Evolutionary conservation across 805 yeast species (phyloP).

Genomic region (Nakazawaea ambrosiae): DNA sequence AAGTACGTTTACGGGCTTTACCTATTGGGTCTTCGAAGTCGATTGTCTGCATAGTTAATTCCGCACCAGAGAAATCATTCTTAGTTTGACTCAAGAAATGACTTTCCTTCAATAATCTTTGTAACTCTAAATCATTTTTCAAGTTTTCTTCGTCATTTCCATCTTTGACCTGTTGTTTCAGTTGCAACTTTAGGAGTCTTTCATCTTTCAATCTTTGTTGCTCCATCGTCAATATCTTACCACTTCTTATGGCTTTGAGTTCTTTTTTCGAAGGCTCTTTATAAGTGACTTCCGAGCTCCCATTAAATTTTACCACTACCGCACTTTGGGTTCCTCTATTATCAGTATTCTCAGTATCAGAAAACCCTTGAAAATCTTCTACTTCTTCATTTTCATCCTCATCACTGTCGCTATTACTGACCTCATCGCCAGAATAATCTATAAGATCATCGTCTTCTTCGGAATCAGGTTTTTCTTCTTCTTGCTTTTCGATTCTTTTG

Average conservation of each 20-base stretch:
- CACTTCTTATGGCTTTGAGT: slow-evolving; percentile 46
- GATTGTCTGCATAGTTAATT: slow-evolving; percentile 53
- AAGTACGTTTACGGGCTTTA: slow-evolving; percentile 57
- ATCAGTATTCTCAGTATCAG: slow-evolving; percentile 19
- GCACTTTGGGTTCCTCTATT: slow-evolving; percentile 26
- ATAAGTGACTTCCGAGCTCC: slow-evolving; percentile 18
- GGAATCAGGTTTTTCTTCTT: slow-evolving; percentile 12
- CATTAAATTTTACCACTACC: slow-evolving; percentile 40
- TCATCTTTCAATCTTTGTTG: slow-evolving; percentile 19
- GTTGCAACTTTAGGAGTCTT: slow-evolving; percentile 18
- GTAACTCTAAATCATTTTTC: slow-evolving; percentile 66
- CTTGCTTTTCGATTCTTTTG: slow-evolving; percentile 5
- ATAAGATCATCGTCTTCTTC: slow-evolving; percentile 21
- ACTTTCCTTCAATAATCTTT: slow-evolving; percentile 63
- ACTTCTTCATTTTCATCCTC: slow-evolving; percentile 14
- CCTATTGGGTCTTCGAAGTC: slow-evolving; percentile 62
- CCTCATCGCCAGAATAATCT: slow-evolving; percentile 4
- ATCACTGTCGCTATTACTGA: slow-evolving; percentile 12
- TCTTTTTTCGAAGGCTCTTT: slow-evolving; percentile 37
- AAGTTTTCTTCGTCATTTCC: slow-evolving; percentile 44
- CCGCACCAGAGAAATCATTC: slow-evolving; percentile 52
- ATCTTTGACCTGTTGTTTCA: slow-evolving; percentile 21
- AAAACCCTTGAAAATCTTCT: slow-evolving; percentile 18
- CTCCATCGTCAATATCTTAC: slow-evolving; percentile 48
- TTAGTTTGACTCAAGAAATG: slow-evolving; percentile 47